phyloP scores from a whole-genome alignment of 2,329 filamentous ascomycete genomes.

The Cercospora sesami region DNA sequence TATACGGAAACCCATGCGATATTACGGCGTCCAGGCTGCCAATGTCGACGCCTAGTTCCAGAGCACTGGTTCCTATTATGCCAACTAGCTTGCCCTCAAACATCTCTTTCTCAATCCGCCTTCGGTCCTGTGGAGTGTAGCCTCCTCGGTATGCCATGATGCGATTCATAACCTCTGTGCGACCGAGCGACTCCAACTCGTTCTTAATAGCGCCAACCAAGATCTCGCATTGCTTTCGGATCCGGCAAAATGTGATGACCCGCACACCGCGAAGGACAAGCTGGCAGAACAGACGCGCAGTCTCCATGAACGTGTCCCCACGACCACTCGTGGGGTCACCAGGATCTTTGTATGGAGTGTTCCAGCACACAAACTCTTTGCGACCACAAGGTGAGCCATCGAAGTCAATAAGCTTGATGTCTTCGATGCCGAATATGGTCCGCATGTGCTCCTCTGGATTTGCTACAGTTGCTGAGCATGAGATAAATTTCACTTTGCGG shows the following conservation, averaged over 20 bases:
- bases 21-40: conserved; percentile 91
- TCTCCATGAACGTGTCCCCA: conserved; percentile 77
- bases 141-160: conserved; percentile 97
- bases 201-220: conserved; percentile 76
- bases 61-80: conserved; percentile 87
- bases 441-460: conserved; percentile 91
- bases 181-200: conserved; percentile 71
- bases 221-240: conserved; percentile 84
- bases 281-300: conserved; percentile 87
- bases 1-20: conserved; percentile 92
- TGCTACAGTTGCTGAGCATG: conserved; percentile 92
- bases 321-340: conserved; percentile 82
- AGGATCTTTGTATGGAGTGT: conserved; percentile 90
- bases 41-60: conserved; percentile 94
- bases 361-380: conserved; percentile 97
- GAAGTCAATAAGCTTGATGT: conserved; percentile 79
- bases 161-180: conserved; percentile 70
- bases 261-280: conserved; percentile 83
- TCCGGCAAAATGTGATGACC: conserved; percentile 88
- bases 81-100: conserved; percentile 92
- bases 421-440: conserved; percentile 84
- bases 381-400: conserved; percentile 90
- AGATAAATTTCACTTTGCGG: conserved; percentile 80
- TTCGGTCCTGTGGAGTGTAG: conserved; percentile 86
- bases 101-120: conserved; percentile 91